These are phyloP conservation scores for Globisporangium recalcitrans DNA, from an alignment of 352 stramenopile species.

Conservation along the genomic window DNA sequence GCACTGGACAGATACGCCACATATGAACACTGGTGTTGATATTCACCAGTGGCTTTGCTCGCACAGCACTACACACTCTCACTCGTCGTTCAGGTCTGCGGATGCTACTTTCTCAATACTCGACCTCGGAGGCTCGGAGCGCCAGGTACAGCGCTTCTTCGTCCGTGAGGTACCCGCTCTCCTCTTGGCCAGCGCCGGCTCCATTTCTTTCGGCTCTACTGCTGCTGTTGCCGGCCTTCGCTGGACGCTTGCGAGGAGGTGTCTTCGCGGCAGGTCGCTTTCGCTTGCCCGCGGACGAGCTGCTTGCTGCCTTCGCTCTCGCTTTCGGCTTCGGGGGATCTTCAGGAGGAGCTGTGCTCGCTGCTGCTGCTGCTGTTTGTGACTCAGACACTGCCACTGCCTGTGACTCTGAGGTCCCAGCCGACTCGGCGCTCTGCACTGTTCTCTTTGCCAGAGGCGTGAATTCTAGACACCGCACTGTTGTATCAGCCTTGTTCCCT, in stretches of 20 bases:
- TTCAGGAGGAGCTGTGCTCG: neutral
- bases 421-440: neutral
- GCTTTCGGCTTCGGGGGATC: neutral
- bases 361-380: neutral
- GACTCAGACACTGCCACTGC: too few relatives aligned
- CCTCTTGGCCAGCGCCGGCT: neutral
- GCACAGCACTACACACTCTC: neutral
- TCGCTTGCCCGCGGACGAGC: conserved; percentile 7
- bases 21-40: neutral
- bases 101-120: conserved; percentile 8
- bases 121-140: conserved; percentile 18
- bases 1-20: neutral
- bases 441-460: neutral
- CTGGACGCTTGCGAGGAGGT: conserved; percentile 5
- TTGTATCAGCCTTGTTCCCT: neutral
- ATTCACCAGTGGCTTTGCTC: neutral
- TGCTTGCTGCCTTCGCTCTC: neutral
- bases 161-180: conserved; percentile 18
- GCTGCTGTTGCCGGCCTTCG: conserved; percentile 1
- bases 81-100: neutral
- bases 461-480: neutral
- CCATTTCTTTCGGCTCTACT: neutral
- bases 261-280: conserved; percentile 7
- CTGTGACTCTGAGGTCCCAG: neutral
- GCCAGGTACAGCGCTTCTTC: conserved; percentile 20